phyloP scores from a whole-genome alignment of 352 stramenopile species.

The Globisporangium ultimum region DNA sequence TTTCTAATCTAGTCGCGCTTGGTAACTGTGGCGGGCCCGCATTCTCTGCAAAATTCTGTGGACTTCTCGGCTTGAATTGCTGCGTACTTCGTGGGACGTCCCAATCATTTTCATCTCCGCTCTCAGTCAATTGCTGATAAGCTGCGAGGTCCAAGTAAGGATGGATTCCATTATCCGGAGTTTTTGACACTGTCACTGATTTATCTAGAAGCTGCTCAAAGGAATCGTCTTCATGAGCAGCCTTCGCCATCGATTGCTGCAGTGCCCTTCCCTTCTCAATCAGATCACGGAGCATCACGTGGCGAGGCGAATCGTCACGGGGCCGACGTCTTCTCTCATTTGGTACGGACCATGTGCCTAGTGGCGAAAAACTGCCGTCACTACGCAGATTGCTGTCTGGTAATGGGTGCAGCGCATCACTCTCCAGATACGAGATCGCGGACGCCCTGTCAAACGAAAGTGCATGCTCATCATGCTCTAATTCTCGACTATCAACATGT shows the following conservation, averaged over 20 bases:
- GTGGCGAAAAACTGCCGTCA: background rate
- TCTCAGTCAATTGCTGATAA: background rate
- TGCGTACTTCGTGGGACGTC: background rate
- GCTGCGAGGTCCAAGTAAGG: background rate
- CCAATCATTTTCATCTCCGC: constrained; percentile 4
- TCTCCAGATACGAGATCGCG: constrained; percentile 10
- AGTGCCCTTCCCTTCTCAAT: constrained; percentile 45
- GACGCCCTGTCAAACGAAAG: background rate
- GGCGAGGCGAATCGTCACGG: background rate
- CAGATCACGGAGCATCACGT: constrained; percentile 19
- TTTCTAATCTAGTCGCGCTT: constrained; percentile 23
- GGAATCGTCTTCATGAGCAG: constrained; percentile 16
- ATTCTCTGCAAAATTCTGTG: background rate
- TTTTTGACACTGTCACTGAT: background rate
- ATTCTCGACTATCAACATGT: background rate
- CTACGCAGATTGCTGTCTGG: background rate
- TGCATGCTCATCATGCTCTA: background rate
- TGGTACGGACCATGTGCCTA: background rate
- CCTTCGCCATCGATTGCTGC: constrained; percentile 42
- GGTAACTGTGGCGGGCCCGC: background rate
- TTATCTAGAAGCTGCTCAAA: background rate
- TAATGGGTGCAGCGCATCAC: constrained; percentile 2
- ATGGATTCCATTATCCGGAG: background rate
- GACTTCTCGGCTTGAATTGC: background rate
- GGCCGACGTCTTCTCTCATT: background rate